Percentiles rank a stretch among this genome's conserved stretches.
Evolutionary conservation across 2,329 filamentous ascomycete genomes (phyloP).

Genomic region (Aspergillus floridensis): DNA sequence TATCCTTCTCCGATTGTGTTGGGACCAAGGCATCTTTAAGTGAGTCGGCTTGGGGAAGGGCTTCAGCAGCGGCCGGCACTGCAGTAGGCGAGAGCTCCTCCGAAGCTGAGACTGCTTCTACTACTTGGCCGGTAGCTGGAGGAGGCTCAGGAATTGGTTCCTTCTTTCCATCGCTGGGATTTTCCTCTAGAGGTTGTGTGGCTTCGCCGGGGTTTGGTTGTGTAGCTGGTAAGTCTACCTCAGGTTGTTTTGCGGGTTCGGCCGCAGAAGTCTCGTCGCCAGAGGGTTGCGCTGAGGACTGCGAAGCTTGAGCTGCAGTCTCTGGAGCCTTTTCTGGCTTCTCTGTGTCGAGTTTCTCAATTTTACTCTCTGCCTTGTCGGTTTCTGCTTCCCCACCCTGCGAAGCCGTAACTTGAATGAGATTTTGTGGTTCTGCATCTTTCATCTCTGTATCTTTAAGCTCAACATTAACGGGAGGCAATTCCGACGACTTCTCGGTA

Average conservation of each 20-base stretch:
- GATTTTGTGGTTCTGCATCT: not conserved
- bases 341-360: not conserved
- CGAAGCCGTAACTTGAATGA: not conserved
- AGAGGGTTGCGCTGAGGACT: not conserved
- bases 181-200: not conserved
- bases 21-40: not conserved
- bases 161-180: constrained; percentile 2
- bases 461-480: not conserved
- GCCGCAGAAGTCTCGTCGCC: not conserved
- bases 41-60: constrained; percentile 7
- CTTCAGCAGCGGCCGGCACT: not conserved
- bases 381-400: not conserved
- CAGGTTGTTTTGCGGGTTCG: constrained; percentile 9
- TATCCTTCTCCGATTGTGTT: constrained; percentile 9
- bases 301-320: not conserved
- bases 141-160: constrained; percentile 3
- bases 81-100: constrained; percentile 1
- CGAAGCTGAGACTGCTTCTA: constrained; percentile 1
- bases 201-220: not conserved
- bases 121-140: constrained; percentile 4
- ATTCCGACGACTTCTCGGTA: not conserved
- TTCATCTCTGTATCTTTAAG: not conserved
- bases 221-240: not conserved
- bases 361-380: not conserved
- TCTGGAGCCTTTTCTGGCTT: constrained; percentile 8